A percentile compares a stretch with the other conserved stretches of the same genome.
These are phyloP conservation scores for Scheffersomyces lignicola DNA, from an alignment of 1,139 yeast species.

Conservation along the genomic window DNA sequence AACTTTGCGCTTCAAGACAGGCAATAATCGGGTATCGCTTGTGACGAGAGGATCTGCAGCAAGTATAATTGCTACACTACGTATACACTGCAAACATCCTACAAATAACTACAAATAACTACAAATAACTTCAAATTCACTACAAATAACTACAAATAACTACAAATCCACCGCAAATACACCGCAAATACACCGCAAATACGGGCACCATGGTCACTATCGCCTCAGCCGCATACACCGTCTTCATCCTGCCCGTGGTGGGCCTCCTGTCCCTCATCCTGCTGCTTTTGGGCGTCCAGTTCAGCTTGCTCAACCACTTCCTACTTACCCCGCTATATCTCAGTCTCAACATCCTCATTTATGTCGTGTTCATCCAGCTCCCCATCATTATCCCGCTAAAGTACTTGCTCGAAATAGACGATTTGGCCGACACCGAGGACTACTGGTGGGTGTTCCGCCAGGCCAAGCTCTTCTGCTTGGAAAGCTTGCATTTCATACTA, in stretches of 20 bases:
- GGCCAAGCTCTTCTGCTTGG: slow-evolving; percentile 10
- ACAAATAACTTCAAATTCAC: no score
- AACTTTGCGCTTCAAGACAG: no score
- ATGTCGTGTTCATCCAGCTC: slow-evolving; percentile 13
- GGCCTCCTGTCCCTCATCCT: slow-evolving; percentile 5
- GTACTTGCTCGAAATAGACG: slow-evolving; percentile 13
- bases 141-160: no score
- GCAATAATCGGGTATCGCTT: no score
- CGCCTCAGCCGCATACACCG: background rate
- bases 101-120: no score
- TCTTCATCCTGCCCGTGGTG: background rate
- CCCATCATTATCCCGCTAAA: slow-evolving; percentile 12
- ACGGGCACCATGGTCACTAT: slow-evolving; percentile 3
- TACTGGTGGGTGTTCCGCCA: slow-evolving; percentile 11
- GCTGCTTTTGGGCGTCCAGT: slow-evolving; percentile 9
- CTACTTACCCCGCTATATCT: slow-evolving; percentile 11
- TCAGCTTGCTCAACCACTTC: slow-evolving; percentile 9
- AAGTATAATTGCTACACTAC: no score
- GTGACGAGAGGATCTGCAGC: no score
- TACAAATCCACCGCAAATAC: no score
- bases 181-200: background rate
- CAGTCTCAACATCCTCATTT: slow-evolving; percentile 10
- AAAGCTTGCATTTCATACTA: slow-evolving; percentile 12
- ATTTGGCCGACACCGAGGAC: slow-evolving; percentile 7
- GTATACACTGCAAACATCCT: no score